phyloP scores from a whole-genome alignment of 805 yeast genomes.

The Spathaspora boniae region DNA sequence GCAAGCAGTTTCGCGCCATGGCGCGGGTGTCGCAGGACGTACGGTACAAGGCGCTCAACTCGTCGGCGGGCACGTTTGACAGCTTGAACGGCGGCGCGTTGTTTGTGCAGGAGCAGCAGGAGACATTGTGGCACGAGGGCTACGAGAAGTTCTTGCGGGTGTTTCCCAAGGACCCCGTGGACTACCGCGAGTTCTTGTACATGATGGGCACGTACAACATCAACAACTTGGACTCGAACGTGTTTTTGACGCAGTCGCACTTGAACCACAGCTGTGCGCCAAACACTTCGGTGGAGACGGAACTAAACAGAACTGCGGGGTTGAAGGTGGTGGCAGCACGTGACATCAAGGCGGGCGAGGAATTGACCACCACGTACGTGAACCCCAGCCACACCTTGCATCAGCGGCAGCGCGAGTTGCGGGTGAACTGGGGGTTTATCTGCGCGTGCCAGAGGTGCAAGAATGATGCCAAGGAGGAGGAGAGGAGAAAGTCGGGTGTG shows the following conservation, averaged over 20 bases:
- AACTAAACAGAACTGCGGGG: conserved; percentile 45
- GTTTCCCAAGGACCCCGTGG: conserved; percentile 37
- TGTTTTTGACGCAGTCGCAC: conserved; percentile 63
- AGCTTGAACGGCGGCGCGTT: conserved; percentile 50
- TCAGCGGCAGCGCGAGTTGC: conserved; percentile 59
- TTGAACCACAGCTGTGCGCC: conserved; percentile 78
- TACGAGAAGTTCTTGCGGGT: conserved; percentile 46
- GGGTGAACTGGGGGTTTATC: conserved; percentile 77
- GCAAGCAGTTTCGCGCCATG: conserved; percentile 54
- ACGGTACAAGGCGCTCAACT: conserved; percentile 56
- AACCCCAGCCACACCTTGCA: conserved; percentile 60
- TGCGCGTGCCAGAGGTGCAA: conserved; percentile 69
- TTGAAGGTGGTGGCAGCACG: conserved; percentile 58
- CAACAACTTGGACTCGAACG: conserved; percentile 63
- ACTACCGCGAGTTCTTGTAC: conserved; percentile 53
- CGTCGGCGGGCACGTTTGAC: conserved; percentile 54
- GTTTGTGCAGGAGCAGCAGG: conserved; percentile 54
- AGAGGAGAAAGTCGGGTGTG: conserved; percentile 44
- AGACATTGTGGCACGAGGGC: conserved; percentile 58
- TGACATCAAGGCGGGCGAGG: conserved; percentile 61
- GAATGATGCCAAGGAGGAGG: conserved; percentile 44
- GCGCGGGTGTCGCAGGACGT: conserved; percentile 67
- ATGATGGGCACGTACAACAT: conserved; percentile 72
- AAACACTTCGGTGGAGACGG: conserved; percentile 52
- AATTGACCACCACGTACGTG: conserved; percentile 66